Percentiles rank a stretch among this genome's conserved stretches.
Conservation (phyloP, 2,329 filamentous ascomycete genomes). For the Cryphonectria parasitica region DNA sequence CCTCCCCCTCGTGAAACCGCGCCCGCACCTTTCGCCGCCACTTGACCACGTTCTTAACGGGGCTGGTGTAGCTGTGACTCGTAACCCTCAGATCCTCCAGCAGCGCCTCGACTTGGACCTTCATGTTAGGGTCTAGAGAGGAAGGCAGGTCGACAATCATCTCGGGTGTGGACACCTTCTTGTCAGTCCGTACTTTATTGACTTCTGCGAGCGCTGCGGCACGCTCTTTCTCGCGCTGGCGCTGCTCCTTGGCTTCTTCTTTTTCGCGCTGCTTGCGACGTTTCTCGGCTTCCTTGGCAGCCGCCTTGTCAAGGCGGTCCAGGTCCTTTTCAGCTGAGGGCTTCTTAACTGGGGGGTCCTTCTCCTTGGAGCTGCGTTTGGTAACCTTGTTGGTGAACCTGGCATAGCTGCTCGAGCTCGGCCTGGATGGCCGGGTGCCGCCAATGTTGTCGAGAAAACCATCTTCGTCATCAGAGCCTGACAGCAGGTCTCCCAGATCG, state of each 20-base stretch:
- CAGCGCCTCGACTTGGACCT: constrained; percentile 52
- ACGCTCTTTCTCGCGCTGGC: constrained; percentile 64
- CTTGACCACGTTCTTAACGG: constrained; percentile 58
- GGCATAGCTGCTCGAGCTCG: constrained; percentile 23
- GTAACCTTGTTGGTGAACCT: constrained; percentile 10
- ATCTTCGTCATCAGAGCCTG: constrained; percentile 34
- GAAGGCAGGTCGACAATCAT: constrained; percentile 76
- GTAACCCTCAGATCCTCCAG: constrained; percentile 55
- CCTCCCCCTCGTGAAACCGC: constrained; percentile 62
- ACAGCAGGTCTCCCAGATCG: constrained; percentile 40
- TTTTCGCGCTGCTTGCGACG: constrained; percentile 60
- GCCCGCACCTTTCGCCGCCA: constrained; percentile 73
- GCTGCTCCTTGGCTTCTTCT: constrained; percentile 63
- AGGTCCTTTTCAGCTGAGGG: constrained; percentile 32
- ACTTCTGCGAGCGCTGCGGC: constrained; percentile 71
- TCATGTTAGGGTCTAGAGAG: constrained; percentile 53
- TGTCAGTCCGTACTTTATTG: constrained; percentile 74
- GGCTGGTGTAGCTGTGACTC: constrained; percentile 48
- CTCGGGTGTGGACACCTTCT: constrained; percentile 72
- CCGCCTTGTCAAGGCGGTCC: constrained; percentile 45
- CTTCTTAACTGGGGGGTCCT: constrained; percentile 32
- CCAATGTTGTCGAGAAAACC: constrained; percentile 54
- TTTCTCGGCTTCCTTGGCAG: constrained; percentile 57
- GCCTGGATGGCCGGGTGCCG: constrained; percentile 38
- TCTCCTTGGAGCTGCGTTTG: constrained; percentile 20